Conservation (phyloP, 495 filamentous ascomycete species). For the Usnea hakonensis region DNA sequence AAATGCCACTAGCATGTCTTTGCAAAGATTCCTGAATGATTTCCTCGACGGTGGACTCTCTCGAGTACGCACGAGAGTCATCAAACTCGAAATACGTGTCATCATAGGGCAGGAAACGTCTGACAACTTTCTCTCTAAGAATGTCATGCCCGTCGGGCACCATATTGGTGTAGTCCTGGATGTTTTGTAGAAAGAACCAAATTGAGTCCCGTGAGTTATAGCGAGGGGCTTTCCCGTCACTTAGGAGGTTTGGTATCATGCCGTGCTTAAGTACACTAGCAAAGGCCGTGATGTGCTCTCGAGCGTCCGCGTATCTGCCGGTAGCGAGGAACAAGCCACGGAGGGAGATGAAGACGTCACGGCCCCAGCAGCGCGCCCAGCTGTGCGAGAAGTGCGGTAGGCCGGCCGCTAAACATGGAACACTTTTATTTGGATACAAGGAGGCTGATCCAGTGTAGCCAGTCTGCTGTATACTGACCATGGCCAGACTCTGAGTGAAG, state of each 20-base stretch:
- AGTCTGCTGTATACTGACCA: conserved; percentile 85
- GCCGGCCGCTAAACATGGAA: conserved; percentile 85
- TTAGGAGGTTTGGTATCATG: conserved; percentile 94
- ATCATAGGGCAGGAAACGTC: conserved; percentile 91
- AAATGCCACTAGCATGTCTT: conserved; percentile 79
- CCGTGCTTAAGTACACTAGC: conserved; percentile 96
- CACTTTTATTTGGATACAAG: conserved; percentile 73
- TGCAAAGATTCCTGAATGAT: conserved; percentile 90
- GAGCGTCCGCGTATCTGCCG: conserved; percentile 78
- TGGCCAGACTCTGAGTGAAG: conserved; percentile 76
- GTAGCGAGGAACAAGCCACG: conserved; percentile 85
- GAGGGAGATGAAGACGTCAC: conserved; percentile 93
- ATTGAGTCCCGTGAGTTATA: conserved; percentile 95
- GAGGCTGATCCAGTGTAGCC: conserved; percentile 85
- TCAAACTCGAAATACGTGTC: conserved; percentile 81
- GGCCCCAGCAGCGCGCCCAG: conserved; percentile 96
- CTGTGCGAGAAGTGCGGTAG: conserved; percentile 89
- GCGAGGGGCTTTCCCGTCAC: conserved; percentile 77
- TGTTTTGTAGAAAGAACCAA: conserved; percentile 93
- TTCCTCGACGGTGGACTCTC: conserved; percentile 70
- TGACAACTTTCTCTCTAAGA: conserved; percentile 65
- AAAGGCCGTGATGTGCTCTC: conserved; percentile 91
- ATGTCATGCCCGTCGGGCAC: conserved; percentile 70
- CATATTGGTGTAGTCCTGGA: conserved; percentile 86
- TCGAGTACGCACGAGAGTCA: conserved; percentile 79